Conservation (phyloP, 106 monocot genomes). For the Dendrobium officinale region DNA sequence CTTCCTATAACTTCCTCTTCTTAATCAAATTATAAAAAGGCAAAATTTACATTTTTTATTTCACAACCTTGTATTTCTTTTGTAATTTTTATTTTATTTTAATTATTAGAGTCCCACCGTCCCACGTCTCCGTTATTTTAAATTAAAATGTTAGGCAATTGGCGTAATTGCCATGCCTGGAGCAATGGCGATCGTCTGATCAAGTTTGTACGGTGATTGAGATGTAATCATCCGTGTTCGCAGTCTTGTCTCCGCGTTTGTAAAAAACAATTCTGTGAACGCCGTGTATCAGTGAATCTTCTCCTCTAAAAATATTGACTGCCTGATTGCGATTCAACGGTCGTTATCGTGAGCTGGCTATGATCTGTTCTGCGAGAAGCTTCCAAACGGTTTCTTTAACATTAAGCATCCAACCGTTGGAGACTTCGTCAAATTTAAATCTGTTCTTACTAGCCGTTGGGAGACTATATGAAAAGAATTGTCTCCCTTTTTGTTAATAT, state of each 20-base stretch:
- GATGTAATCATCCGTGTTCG: background rate
- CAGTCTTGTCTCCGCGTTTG: constrained; percentile 1
- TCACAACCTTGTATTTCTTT: too few species aligned
- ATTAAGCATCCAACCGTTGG: constrained; percentile 5
- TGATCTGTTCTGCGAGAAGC: background rate
- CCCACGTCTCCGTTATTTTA: background rate
- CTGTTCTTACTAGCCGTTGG: constrained; percentile 2
- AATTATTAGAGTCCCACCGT: background rate
- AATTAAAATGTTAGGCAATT: too few species aligned
- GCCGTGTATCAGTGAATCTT: background rate
- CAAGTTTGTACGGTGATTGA: background rate
- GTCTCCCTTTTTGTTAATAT: too few species aligned
- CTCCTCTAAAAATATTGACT: background rate
- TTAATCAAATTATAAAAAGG: too few species aligned
- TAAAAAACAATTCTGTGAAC: too few species aligned
- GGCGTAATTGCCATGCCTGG: too few species aligned
- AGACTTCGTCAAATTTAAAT: background rate
- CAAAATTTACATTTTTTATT: too few species aligned
- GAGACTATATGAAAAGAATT: background rate
- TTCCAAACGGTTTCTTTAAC: background rate
- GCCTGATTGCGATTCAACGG: constrained; percentile 1
- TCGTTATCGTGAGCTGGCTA: background rate
- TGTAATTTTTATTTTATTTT: too few species aligned
- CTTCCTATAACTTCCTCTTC: too few species aligned
- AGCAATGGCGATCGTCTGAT: background rate